Evolutionary conservation across 768 basidiomycete genomes (phyloP).

Genomic region (Cyclocybe cylindracea): DNA sequence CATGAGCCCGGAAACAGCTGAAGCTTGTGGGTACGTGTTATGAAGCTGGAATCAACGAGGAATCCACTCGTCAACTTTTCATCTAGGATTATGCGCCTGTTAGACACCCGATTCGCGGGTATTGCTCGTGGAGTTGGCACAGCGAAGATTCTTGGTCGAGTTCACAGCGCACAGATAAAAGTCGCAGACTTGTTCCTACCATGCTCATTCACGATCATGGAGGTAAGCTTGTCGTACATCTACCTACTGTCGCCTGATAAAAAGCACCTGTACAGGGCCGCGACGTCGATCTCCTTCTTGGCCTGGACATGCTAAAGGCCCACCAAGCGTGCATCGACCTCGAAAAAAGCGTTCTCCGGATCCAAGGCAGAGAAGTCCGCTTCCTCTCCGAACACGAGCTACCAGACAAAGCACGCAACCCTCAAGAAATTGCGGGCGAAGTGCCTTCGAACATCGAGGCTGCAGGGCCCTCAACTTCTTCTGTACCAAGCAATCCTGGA

Average conservation of each 20-base stretch:
- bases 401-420: constrained; percentile 71
- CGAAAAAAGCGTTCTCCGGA: constrained; percentile 85
- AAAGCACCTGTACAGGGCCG: constrained; percentile 55
- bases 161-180: constrained; percentile 93
- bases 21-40: constrained; percentile 80
- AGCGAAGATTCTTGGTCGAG: constrained; percentile 89
- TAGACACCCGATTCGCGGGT: constrained; percentile 86
- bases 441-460: constrained; percentile 17
- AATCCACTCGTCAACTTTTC: constrained; percentile 1
- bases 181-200: constrained; percentile 81
- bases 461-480: constrained; percentile 18
- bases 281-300: constrained; percentile 93
- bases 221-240: constrained; percentile 47
- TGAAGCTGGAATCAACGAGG: too few relatives aligned
- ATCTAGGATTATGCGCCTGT: constrained; percentile 84
- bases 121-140: constrained; percentile 94
- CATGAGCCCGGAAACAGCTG: constrained; percentile 92
- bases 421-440: constrained; percentile 19
- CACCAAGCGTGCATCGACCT: constrained; percentile 97
- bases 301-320: constrained; percentile 98
- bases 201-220: constrained; percentile 94
- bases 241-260: not conserved
- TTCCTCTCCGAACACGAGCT: constrained; percentile 96
- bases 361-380: constrained; percentile 83
- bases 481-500: constrained; percentile 12